Conservation (phyloP, 768 basidiomycete genomes). For the Boletus rubroflammeus region DNA sequence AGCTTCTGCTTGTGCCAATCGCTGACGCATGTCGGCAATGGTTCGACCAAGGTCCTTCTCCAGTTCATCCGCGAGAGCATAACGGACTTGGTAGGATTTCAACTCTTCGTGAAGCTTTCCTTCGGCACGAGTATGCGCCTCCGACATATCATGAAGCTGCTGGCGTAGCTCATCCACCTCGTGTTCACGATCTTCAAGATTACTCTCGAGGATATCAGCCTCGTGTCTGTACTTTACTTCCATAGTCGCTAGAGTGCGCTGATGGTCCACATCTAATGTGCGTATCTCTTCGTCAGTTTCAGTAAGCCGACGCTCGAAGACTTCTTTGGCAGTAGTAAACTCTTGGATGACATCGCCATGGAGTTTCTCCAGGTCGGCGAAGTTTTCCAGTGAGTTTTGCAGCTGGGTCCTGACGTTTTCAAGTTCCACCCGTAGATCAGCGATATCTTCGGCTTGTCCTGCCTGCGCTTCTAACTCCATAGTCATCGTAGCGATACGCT, state of each 20-base stretch:
- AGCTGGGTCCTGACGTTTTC: slow-evolving; percentile 23
- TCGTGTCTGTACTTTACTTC: slow-evolving; percentile 34
- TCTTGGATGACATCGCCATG: slow-evolving; percentile 25
- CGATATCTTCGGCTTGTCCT: slow-evolving; percentile 16
- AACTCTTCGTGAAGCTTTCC: slow-evolving; percentile 26
- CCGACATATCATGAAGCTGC: slow-evolving; percentile 39
- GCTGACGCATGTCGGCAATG: slow-evolving; percentile 34
- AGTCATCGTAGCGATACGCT: slow-evolving; percentile 24
- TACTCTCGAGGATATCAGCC: slow-evolving; percentile 36
- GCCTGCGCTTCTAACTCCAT: slow-evolving; percentile 10
- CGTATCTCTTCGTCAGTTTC: slow-evolving; percentile 19
- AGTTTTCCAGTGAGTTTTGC: slow-evolving; percentile 20
- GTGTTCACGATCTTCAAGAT: slow-evolving; percentile 37
- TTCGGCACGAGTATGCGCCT: slow-evolving; percentile 33
- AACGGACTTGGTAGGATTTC: slow-evolving; percentile 23
- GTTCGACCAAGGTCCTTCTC: slow-evolving; percentile 36
- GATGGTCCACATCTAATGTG: slow-evolving; percentile 29
- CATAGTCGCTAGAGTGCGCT: slow-evolving; percentile 19
- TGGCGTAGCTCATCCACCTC: slow-evolving; percentile 32
- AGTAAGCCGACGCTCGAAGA: slow-evolving; percentile 32
- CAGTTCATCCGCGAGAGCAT: slow-evolving; percentile 32
- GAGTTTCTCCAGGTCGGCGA: slow-evolving; percentile 24
- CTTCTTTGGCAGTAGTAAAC: slow-evolving; percentile 21
- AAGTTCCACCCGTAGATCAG: slow-evolving; percentile 24
- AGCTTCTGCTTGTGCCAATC: slow-evolving; percentile 39